These are phyloP conservation scores for Tolypocladium amazonense DNA, from an alignment of 2,329 filamentous ascomycete genomes.

Conservation along the genomic window DNA sequence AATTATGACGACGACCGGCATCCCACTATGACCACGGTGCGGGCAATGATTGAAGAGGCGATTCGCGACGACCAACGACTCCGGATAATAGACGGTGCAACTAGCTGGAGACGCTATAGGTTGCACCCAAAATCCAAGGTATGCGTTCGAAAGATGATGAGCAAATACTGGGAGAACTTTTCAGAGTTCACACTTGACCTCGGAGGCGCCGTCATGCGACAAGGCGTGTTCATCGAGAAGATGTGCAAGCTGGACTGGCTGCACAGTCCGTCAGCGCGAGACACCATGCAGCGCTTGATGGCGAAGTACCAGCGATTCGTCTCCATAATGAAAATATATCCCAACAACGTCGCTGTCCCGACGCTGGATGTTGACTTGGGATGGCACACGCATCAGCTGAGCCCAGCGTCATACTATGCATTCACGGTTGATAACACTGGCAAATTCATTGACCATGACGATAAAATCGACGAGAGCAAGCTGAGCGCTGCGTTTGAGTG, in stretches of 20 bases:
- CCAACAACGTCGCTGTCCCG: conserved; percentile 45
- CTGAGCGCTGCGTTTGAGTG: conserved; percentile 57
- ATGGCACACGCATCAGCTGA: conserved; percentile 75
- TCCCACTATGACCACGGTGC: conserved; percentile 39
- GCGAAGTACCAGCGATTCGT: conserved; percentile 57
- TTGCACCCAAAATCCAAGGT: conserved; percentile 22
- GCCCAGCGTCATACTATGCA: conserved; percentile 49
- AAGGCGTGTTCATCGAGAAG: conserved; percentile 58
- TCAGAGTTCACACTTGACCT: conserved; percentile 56
- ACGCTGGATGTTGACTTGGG: conserved; percentile 66
- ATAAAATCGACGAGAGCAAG: conserved; percentile 63
- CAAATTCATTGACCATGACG: conserved; percentile 70
- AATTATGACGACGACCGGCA: conserved; percentile 12
- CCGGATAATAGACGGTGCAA: conserved; percentile 25
- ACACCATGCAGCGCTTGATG: conserved; percentile 55
- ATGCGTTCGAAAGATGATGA: conserved; percentile 56
- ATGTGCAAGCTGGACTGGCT: conserved; percentile 73
- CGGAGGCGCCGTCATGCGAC: conserved; percentile 52
- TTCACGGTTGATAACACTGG: conserved; percentile 36
- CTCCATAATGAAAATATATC: conserved; percentile 40
- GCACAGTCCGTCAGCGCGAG: conserved; percentile 52
- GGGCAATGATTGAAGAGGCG: conserved; percentile 34
- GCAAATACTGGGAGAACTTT: conserved; percentile 58
- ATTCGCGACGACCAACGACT: conserved; percentile 28
- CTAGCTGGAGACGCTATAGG: conserved; percentile 9